A percentile compares a stretch with the other conserved stretches of the same genome.
These are phyloP conservation scores for Annona cherimola DNA, from an alignment of 164 flowering plant species.

Conservation along the genomic window DNA sequence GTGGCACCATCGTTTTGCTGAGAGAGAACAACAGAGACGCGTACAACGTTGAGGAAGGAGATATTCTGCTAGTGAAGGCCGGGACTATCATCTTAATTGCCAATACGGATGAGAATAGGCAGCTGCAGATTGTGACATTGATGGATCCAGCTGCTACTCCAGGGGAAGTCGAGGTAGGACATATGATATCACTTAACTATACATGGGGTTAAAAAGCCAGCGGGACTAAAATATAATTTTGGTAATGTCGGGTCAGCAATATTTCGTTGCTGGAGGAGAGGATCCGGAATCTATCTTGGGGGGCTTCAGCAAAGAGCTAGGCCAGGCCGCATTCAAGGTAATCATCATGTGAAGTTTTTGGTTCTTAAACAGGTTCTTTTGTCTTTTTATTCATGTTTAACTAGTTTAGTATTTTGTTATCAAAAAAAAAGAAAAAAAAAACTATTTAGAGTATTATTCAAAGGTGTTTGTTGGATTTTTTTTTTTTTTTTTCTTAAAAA, in stretches of 20 bases:
- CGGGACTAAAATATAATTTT: neutral
- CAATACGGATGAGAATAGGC: constrained; percentile 16
- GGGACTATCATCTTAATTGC: constrained; percentile 12
- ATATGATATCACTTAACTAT: neutral
- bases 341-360: neutral
- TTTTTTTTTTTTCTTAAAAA: too few relatives aligned
- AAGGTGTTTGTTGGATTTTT: too few relatives aligned
- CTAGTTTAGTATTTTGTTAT: too few relatives aligned
- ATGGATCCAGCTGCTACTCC: constrained; percentile 13
- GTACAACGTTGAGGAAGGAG: constrained; percentile 16
- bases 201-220: neutral
- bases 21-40: constrained; percentile 10
- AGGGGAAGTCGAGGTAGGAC: constrained; percentile 10
- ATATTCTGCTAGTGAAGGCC: constrained; percentile 15
- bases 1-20: constrained; percentile 10
- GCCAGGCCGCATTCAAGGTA: constrained; percentile 66
- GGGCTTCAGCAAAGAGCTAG: constrained; percentile 51
- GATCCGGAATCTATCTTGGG: constrained; percentile 47
- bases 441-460: too few relatives aligned
- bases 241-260: constrained; percentile 26
- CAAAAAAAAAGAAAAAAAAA: too few relatives aligned
- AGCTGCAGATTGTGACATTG: constrained; percentile 14
- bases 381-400: too few relatives aligned
- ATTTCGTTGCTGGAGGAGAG: constrained; percentile 44
- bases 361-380: too few relatives aligned